Evolutionary conservation across 176 grass and related monocot genomes (phyloP).

Genomic region (Saccharum officinarum): DNA sequence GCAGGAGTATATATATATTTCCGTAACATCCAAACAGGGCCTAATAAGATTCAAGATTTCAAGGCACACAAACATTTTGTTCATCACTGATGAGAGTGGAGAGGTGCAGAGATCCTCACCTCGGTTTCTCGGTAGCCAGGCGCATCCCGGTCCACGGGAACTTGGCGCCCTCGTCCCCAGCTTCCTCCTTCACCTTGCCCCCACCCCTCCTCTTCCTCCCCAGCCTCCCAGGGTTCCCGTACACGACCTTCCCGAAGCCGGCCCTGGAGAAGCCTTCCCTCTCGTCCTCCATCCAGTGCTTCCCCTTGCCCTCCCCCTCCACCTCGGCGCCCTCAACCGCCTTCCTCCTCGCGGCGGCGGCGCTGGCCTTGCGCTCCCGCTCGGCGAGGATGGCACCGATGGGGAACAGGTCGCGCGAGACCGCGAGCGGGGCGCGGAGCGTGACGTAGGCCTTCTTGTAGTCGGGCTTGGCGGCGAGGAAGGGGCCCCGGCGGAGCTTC

Average conservation of each 20-base stretch:
- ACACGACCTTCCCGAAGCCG: constrained; percentile 48
- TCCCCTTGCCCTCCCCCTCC: constrained; percentile 59
- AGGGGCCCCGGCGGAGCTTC: constrained; percentile 58
- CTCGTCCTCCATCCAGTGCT: constrained; percentile 86
- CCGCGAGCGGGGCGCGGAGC: constrained; percentile 62
- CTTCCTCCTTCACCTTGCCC: constrained; percentile 10
- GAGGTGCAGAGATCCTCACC: constrained; percentile 32
- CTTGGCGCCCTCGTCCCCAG: constrained; percentile 41
- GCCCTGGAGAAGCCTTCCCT: constrained; percentile 51
- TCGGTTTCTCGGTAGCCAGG: constrained; percentile 54
- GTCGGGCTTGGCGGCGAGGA: constrained; percentile 78
- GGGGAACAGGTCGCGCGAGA: constrained; percentile 83
- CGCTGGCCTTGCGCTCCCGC: constrained; percentile 68
- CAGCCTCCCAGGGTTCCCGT: constrained; percentile 55
- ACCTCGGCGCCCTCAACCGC: constrained; percentile 51
- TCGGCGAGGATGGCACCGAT: constrained; percentile 59
- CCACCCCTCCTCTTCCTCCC: constrained; percentile 27
- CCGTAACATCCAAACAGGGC: not conserved
- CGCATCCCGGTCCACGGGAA: constrained; percentile 64
- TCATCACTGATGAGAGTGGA: not conserved
- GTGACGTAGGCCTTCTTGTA: constrained; percentile 99
- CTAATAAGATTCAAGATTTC: not conserved
- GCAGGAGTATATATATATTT: not conserved
- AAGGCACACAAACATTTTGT: not conserved
- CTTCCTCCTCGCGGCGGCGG: constrained; percentile 52